A percentile compares a stretch with the other conserved stretches of the same genome.
These are phyloP conservation scores for Cucurbitaria berberidis DNA, from an alignment of 2,329 filamentous ascomycete genomes.

Conservation along the genomic window DNA sequence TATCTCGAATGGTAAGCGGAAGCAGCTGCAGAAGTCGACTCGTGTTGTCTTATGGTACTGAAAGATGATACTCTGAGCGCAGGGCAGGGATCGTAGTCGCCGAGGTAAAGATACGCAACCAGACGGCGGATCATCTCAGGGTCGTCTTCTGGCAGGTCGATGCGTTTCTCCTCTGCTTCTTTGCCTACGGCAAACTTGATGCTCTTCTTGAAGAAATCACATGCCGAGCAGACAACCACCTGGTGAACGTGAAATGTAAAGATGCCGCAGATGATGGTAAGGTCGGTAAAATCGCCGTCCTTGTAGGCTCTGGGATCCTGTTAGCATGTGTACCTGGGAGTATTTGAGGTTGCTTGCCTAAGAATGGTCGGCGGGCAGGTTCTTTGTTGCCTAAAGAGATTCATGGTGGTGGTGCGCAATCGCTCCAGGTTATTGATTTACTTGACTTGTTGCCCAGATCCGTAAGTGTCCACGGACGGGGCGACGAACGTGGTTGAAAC, in stretches of 20 bases:
- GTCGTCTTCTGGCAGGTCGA: conserved; percentile 25
- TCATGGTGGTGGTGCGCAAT: neutral
- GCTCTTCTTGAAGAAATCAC: conserved; percentile 24
- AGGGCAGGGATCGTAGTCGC: conserved; percentile 25
- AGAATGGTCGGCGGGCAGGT: conserved; percentile 1
- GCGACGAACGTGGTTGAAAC: neutral
- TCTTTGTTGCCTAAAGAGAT: neutral
- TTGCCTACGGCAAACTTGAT: conserved; percentile 11
- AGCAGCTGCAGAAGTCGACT: neutral
- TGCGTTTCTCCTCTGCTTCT: conserved; percentile 15
- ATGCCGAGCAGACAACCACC: conserved; percentile 16
- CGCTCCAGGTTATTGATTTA: neutral
- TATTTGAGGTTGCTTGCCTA: neutral
- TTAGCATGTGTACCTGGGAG: neutral
- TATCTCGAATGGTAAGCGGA: conserved; percentile 5
- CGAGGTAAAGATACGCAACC: conserved; percentile 24
- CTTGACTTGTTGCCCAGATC: neutral
- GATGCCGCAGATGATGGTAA: conserved; percentile 23
- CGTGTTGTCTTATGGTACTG: conserved; percentile 4
- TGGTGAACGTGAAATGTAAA: conserved; percentile 22
- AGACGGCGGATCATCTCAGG: conserved; percentile 27
- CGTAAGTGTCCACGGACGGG: neutral
- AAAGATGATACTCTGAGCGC: neutral
- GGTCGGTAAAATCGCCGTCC: conserved; percentile 22
- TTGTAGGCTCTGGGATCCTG: conserved; percentile 11